These are phyloP conservation scores for Nelumbo lutea DNA, from an alignment of 164 flowering plant species.

Conservation along the genomic window DNA sequence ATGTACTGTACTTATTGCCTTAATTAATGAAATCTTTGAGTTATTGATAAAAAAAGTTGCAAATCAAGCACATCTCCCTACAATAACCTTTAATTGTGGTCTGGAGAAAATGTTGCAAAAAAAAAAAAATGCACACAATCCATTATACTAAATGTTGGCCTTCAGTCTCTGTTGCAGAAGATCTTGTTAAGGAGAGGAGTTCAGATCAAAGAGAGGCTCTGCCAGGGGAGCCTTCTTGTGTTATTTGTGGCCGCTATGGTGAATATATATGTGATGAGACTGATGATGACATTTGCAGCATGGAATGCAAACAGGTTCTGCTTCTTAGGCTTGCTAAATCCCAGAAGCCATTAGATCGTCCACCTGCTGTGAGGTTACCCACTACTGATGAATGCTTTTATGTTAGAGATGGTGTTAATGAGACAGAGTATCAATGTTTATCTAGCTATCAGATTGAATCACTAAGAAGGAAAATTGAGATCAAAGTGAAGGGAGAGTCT, in stretches of 20 bases:
- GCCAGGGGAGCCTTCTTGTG: slow-evolving; percentile 78
- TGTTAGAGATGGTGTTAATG: slow-evolving; percentile 43
- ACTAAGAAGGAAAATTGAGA: slow-evolving; percentile 55
- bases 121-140: no score
- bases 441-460: slow-evolving; percentile 31
- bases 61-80: no score
- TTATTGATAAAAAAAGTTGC: no score
- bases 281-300: slow-evolving; percentile 88
- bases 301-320: slow-evolving; percentile 61
- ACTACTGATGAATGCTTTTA: slow-evolving; percentile 76
- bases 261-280: slow-evolving; percentile 94
- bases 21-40: no score
- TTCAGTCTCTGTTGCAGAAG: slow-evolving; percentile 5
- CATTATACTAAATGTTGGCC: not conserved
- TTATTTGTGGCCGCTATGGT: slow-evolving; percentile 92
- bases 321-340: slow-evolving; percentile 38
- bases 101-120: no score
- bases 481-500: slow-evolving; percentile 50
- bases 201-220: slow-evolving; percentile 82
- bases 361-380: slow-evolving; percentile 39
- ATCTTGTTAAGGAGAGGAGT: slow-evolving; percentile 50
- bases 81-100: no score
- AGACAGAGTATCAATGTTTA: slow-evolving; percentile 16
- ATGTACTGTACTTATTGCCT: no score
- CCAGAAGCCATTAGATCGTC: slow-evolving; percentile 11